phyloP scores from a whole-genome alignment of 805 yeast genomes.

The Candida berthetii region DNA sequence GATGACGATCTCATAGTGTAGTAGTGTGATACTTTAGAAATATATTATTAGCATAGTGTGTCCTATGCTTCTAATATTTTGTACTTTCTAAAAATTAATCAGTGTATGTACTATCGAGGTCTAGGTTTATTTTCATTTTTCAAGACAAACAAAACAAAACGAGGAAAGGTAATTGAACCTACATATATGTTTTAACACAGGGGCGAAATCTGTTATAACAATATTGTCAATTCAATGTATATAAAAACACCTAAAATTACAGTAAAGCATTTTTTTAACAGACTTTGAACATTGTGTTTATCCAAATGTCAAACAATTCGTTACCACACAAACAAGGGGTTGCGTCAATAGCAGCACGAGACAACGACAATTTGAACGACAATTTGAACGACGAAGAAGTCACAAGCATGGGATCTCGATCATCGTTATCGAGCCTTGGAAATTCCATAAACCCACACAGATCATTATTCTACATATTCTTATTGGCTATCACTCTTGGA shows the following conservation, averaged over 20 bases:
- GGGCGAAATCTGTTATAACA: no score
- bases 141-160: no score
- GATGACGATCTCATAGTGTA: not conserved
- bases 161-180: no score
- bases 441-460: slow-evolving; percentile 36
- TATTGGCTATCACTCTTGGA: slow-evolving; percentile 43
- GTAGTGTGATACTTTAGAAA: not conserved
- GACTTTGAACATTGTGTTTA: not conserved
- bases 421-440: slow-evolving; percentile 17
- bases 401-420: slow-evolving; percentile 2
- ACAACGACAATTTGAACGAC: not conserved
- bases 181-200: no score
- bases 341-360: not conserved
- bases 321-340: not conserved
- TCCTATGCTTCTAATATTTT: not conserved
- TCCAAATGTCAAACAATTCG: not conserved
- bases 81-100: no score
- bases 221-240: no score
- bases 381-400: not conserved
- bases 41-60: not conserved
- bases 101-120: no score
- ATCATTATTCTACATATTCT: slow-evolving; percentile 34
- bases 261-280: not conserved
- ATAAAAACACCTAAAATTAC: not conserved
- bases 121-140: no score